A percentile compares a stretch with the other conserved stretches of the same genome.
phyloP scores from a whole-genome alignment of 768 basidiomycete species.

The Leccinum variicolor region DNA sequence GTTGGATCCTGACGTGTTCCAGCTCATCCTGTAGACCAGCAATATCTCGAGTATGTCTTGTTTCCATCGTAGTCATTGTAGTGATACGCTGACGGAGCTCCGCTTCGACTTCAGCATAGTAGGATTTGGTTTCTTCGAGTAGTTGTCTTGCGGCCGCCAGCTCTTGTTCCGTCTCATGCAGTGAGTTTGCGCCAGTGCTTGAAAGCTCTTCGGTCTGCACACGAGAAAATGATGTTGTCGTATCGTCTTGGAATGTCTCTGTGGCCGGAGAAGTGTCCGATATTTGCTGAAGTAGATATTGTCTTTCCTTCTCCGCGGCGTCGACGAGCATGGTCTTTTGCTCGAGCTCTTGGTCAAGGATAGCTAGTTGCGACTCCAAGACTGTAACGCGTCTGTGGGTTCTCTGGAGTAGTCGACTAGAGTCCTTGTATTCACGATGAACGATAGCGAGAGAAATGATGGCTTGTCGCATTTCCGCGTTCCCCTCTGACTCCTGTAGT shows the following conservation, averaged over 20 bases:
- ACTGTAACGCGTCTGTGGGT: slow-evolving; percentile 4
- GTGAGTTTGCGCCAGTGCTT: slow-evolving; percentile 15
- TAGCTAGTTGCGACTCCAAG: slow-evolving; percentile 18
- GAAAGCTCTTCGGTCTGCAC: slow-evolving; percentile 3
- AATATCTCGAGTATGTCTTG: slow-evolving; percentile 16
- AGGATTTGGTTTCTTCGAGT: slow-evolving; percentile 31
- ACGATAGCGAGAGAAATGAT: slow-evolving; percentile 25
- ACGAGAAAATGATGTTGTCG: not conserved
- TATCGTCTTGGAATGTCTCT: not conserved
- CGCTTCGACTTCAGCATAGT: slow-evolving; percentile 33
- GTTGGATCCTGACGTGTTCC: slow-evolving; percentile 19
- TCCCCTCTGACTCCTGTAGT: not conserved
- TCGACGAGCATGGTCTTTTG: slow-evolving; percentile 2
- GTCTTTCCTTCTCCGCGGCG: slow-evolving; percentile 9
- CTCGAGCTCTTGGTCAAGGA: slow-evolving; percentile 16
- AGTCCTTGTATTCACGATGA: slow-evolving; percentile 15
- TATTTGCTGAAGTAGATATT: slow-evolving; percentile 8
- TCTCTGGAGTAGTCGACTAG: slow-evolving; percentile 8
- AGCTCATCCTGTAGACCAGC: slow-evolving; percentile 24
- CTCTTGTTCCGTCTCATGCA: slow-evolving; percentile 34
- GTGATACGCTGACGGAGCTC: slow-evolving; percentile 28
- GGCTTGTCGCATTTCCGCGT: slow-evolving; percentile 12
- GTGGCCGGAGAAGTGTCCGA: slow-evolving; percentile 3
- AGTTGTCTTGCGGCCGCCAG: slow-evolving; percentile 35
- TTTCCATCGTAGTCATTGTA: slow-evolving; percentile 16